phyloP scores from a whole-genome alignment of 805 yeast species.

The Maudiozyma bulderi region DNA sequence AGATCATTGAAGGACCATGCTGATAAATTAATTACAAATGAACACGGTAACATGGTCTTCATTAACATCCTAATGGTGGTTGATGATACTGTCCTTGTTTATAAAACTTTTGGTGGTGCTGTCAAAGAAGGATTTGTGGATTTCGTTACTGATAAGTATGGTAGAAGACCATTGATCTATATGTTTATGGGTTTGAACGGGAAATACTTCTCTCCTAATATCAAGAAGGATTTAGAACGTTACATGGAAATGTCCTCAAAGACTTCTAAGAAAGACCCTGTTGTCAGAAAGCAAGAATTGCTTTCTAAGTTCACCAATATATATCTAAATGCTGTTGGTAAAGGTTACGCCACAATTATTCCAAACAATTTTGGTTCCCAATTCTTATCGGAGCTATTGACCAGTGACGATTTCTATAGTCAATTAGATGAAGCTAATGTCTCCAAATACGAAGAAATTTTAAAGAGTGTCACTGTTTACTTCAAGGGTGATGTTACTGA shows the following conservation, averaged over 20 bases:
- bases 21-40: constrained; percentile 68
- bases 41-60: constrained; percentile 75
- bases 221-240: constrained; percentile 47
- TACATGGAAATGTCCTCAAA: constrained; percentile 52
- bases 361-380: constrained; percentile 76
- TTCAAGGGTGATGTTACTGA: constrained; percentile 59
- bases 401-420: constrained; percentile 40
- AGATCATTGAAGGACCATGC: constrained; percentile 68
- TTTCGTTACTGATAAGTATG: constrained; percentile 59
- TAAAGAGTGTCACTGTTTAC: constrained; percentile 47
- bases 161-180: constrained; percentile 83
- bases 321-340: constrained; percentile 46
- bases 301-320: constrained; percentile 54
- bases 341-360: constrained; percentile 43
- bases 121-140: constrained; percentile 47
- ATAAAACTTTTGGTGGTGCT: constrained; percentile 49
- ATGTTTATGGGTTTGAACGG: constrained; percentile 70
- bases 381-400: constrained; percentile 64
- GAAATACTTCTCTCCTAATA: constrained; percentile 69
- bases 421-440: constrained; percentile 29
- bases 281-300: constrained; percentile 64
- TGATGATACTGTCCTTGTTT: constrained; percentile 83
- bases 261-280: constrained; percentile 81
- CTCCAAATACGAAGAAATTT: constrained; percentile 37
- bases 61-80: constrained; percentile 73